Base-by-base conservation (phyloP, 345 rosid genomes). In the sweet orange (Citrus sinensis) region DNA sequence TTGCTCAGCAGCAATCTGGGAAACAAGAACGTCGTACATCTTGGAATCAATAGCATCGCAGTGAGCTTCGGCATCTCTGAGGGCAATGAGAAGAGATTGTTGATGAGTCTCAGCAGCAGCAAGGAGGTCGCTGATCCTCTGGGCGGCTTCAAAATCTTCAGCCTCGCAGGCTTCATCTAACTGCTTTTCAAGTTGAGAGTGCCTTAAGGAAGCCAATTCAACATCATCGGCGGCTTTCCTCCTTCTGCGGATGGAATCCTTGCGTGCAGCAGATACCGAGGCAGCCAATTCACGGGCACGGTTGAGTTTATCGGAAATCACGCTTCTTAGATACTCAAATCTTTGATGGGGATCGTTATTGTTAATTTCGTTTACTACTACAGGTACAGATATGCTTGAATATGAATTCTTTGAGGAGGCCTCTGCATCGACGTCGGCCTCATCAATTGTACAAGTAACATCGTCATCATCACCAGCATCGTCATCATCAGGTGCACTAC, bases 111-210 rank as follows among this genome's bases (percentile, higher is more conserved):
- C 98, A 29, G 87, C 83, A 61, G 82, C 77, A 7, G 91, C 94
- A 46, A 94, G 88, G 79, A 86, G 81, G 67, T 94, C 91, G 66
- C 97, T 94, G 79, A 94, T 85, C 78, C 81, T 88, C 82, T 94
- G 92, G 4, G 96, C 98, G 9, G 85, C 86, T 71, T 91, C 97
- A 35, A 94, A 94, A 84, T 94, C 97, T 84, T 94, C 98, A 0
- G 94, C 83, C 74, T 94, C 98, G 63, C 94, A 91, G 9, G 94
- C 97, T 25, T 89, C 92, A 76, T 92, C 93, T 86, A 94, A 85
- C 80, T 87, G 87, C 80, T 79, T 85, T 81, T 92, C 96, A 34
- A 94, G 90, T 62, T 86, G 89, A 17, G 83, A 81, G 79, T 82
- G 88, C 63, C 77, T 80, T 11, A 80, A 75, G 6, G 94, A 90